Conservation (phyloP, 176 grass and related monocot species). For the Raddia guianensis region DNA sequence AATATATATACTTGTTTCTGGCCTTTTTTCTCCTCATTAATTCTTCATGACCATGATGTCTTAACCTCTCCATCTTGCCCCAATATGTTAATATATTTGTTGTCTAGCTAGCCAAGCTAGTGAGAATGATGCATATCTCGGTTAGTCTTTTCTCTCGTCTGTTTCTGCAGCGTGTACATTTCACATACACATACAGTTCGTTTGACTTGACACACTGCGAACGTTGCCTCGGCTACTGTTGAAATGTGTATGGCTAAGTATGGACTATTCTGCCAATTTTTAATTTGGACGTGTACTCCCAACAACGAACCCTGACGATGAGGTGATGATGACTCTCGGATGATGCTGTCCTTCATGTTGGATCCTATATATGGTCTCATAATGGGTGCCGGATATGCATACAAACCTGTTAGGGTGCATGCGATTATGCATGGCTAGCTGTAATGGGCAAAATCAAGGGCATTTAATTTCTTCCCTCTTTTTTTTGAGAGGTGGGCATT, state of each 20-base stretch:
- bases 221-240: background rate
- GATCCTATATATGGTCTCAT: background rate
- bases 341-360: conserved; percentile 20
- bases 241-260: background rate
- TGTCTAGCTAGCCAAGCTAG: background rate
- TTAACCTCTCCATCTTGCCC: conserved; percentile 7
- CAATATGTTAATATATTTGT: too few relatives aligned
- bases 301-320: conserved; percentile 8
- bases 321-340: conserved; percentile 2
- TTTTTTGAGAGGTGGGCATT: too few relatives aligned
- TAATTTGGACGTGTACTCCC: background rate
- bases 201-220: background rate
- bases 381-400: background rate
- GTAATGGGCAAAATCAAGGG: background rate
- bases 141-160: background rate
- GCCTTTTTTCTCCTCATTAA: conserved; percentile 17
- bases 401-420: background rate
- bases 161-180: background rate
- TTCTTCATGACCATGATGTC: conserved; percentile 9
- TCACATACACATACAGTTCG: background rate
- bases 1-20: background rate
- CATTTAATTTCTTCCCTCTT: background rate
- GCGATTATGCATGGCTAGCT: background rate
- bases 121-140: background rate
- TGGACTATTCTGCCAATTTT: background rate